Percentiles rank a stretch among this genome's conserved stretches.
These are phyloP conservation scores for Chlorella variabilis DNA, from an alignment of 163 green algal genomes.

Conservation along the genomic window DNA sequence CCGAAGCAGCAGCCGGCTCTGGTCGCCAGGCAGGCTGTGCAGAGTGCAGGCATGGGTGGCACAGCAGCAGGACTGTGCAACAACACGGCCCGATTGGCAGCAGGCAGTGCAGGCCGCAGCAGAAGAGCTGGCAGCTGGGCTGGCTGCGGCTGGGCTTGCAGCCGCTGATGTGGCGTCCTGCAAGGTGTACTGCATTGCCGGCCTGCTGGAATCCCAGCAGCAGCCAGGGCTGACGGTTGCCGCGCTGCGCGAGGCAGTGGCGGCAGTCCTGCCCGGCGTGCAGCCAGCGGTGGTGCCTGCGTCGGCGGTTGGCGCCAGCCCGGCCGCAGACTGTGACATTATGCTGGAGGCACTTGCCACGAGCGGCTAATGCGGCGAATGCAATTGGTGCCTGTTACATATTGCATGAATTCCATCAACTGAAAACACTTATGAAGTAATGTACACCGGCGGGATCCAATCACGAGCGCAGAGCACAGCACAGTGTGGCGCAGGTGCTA, in stretches of 20 bases:
- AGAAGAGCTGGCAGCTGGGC: neutral
- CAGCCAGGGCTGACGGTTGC: neutral
- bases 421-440: too few species aligned
- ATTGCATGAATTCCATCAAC: too few species aligned
- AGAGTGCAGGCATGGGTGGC: neutral
- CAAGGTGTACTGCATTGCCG: constrained; percentile 32
- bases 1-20: constrained; percentile 1
- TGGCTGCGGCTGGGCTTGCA: constrained; percentile 16
- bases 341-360: constrained; percentile 14
- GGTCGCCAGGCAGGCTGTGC: constrained; percentile 27
- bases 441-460: too few species aligned
- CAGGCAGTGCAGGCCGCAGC: constrained; percentile 1
- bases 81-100: neutral
- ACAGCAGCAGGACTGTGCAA: neutral
- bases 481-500: neutral
- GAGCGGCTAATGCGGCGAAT: neutral
- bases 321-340: neutral
- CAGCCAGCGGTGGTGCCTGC: constrained; percentile 11
- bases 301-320: constrained; percentile 4
- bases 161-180: constrained; percentile 19
- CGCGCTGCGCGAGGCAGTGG: neutral
- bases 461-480: neutral
- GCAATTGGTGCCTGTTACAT: too few species aligned
- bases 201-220: neutral
- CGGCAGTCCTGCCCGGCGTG: neutral